A percentile compares a stretch with the other conserved stretches of the same genome.
Evolutionary conservation across 352 stramenopile species (phyloP).

Genomic region (Pythium apleroticum): DNA sequence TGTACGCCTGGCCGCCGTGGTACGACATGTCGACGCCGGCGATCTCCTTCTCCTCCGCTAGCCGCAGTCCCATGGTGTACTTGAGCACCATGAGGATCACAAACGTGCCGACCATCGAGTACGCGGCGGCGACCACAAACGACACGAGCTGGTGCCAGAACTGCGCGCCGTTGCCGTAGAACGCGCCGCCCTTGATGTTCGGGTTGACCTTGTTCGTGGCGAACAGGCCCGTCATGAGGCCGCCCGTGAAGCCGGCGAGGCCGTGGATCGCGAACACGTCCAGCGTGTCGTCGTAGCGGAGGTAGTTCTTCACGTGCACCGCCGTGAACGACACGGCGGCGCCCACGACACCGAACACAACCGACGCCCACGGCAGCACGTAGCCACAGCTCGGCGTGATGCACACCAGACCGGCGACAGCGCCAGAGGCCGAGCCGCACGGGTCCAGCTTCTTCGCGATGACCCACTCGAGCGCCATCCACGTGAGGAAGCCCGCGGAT

Average conservation of each 20-base stretch:
- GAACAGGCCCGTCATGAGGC: constrained; percentile 71
- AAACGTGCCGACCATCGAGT: constrained; percentile 67
- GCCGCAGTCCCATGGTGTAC: constrained; percentile 65
- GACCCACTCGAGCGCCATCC: constrained; percentile 57
- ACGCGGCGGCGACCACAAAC: constrained; percentile 55
- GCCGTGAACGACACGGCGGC: constrained; percentile 49
- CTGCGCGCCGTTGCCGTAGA: constrained; percentile 50
- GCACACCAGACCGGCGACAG: constrained; percentile 58
- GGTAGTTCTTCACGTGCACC: constrained; percentile 60
- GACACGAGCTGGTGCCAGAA: constrained; percentile 59
- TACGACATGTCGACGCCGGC: constrained; percentile 80
- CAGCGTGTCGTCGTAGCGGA: constrained; percentile 82
- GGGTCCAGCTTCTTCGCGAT: constrained; percentile 59
- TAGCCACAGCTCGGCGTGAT: constrained; percentile 77
- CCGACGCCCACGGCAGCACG: constrained; percentile 63
- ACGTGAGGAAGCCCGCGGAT: constrained; percentile 65
- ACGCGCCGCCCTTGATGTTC: constrained; percentile 49
- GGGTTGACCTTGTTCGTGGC: constrained; percentile 56
- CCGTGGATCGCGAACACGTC: constrained; percentile 80
- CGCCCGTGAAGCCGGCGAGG: constrained; percentile 57
- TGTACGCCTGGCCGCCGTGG: constrained; percentile 68
- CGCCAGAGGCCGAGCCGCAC: constrained; percentile 58
- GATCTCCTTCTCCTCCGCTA: constrained; percentile 78
- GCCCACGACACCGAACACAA: constrained; percentile 74
- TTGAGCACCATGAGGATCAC: constrained; percentile 74